phyloP scores from a whole-genome alignment of 306 rosid genomes.

The Lathyrus sativus region DNA sequence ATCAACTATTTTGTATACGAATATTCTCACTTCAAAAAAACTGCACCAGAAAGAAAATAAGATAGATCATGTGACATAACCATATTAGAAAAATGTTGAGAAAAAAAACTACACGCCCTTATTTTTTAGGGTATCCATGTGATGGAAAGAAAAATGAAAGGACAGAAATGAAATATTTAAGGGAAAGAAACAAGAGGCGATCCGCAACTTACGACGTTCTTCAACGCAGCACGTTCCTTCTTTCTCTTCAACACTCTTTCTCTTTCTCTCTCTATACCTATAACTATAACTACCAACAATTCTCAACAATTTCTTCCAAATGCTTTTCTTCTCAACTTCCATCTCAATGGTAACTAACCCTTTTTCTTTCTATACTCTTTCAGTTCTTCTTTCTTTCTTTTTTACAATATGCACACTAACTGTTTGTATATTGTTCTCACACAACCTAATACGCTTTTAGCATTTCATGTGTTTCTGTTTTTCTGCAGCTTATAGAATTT shows the following conservation, averaged over 20 bases:
- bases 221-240: slow-evolving; percentile 32
- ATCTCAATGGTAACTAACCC: slow-evolving; percentile 36
- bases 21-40: neutral
- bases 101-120: no score
- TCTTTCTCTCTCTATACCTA: slow-evolving; percentile 25
- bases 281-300: slow-evolving; percentile 22
- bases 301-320: slow-evolving; percentile 35
- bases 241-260: neutral
- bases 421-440: slow-evolving; percentile 2
- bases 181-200: slow-evolving; percentile 38
- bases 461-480: neutral
- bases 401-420: neutral
- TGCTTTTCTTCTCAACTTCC: slow-evolving; percentile 41
- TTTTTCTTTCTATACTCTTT: slow-evolving; percentile 23
- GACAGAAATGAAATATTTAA: neutral
- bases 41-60: neutral
- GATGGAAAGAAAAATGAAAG: neutral
- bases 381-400: neutral
- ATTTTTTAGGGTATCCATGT: neutral
- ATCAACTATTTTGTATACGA: neutral
- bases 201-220: slow-evolving; percentile 46
- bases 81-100: neutral
- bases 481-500: no score
- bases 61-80: neutral
- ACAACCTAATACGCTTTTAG: neutral